A percentile compares a stretch with the other conserved stretches of the same genome.
Evolutionary conservation across 805 yeast species (phyloP).

Genomic region (Myxozyma monticola): DNA sequence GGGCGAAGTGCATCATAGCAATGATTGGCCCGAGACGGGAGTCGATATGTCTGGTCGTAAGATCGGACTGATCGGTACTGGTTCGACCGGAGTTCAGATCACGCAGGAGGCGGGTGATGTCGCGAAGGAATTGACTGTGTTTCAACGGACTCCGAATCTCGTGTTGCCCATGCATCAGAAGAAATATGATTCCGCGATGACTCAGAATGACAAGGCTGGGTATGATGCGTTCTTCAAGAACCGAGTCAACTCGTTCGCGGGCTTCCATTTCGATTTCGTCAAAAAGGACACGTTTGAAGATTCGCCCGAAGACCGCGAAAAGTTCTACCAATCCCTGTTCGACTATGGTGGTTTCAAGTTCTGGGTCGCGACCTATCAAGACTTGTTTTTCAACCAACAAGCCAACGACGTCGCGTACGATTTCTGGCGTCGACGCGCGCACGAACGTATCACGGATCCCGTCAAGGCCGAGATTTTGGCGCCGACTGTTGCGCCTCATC

Average conservation of each 20-base stretch:
- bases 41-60: slow-evolving; percentile 31
- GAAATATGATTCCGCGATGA: slow-evolving; percentile 11
- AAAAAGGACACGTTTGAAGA: slow-evolving; percentile 29
- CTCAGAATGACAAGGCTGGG: slow-evolving; percentile 5
- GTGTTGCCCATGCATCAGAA: slow-evolving; percentile 35
- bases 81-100: slow-evolving; percentile 39
- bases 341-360: slow-evolving; percentile 36
- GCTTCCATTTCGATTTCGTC: slow-evolving; percentile 25
- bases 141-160: slow-evolving; percentile 36
- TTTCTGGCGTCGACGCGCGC: slow-evolving; percentile 33
- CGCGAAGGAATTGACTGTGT: slow-evolving; percentile 29
- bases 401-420: slow-evolving; percentile 32
- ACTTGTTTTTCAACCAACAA: slow-evolving; percentile 27
- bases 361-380: slow-evolving; percentile 37
- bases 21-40: slow-evolving; percentile 35
- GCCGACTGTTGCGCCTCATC: slow-evolving; percentile 34
- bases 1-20: slow-evolving; percentile 34
- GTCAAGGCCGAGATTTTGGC: slow-evolving; percentile 31
- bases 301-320: slow-evolving; percentile 29
- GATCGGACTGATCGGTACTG: slow-evolving; percentile 38
- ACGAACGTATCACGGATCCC: slow-evolving; percentile 33
- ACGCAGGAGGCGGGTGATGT: slow-evolving; percentile 33
- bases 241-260: slow-evolving; percentile 31
- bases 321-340: slow-evolving; percentile 32
- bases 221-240: slow-evolving; percentile 23